phyloP scores from a whole-genome alignment of 2,329 filamentous ascomycete species.

The Pezicula neosporulosa region DNA sequence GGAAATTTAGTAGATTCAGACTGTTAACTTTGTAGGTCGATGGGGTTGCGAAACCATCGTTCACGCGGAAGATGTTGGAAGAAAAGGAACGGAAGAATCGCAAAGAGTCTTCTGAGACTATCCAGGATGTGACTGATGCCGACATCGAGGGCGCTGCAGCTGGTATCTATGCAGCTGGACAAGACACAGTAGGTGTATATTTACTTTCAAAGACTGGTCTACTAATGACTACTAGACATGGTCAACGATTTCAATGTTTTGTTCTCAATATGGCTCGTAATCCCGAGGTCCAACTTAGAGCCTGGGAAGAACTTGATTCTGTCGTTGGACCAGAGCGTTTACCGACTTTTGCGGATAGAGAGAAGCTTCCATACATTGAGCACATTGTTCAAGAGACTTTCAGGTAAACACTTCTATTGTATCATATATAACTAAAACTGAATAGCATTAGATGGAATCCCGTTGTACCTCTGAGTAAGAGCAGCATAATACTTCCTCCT shows the following conservation, averaged over 20 bases:
- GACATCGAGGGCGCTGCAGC: slow-evolving; percentile 43
- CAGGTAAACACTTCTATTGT: slow-evolving; percentile 24
- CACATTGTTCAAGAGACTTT: slow-evolving; percentile 40
- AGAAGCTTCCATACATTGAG: slow-evolving; percentile 38
- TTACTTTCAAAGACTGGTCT: slow-evolving; percentile 20
- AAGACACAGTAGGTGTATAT: slow-evolving; percentile 5
- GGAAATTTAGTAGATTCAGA: not conserved
- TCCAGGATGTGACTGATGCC: slow-evolving; percentile 2
- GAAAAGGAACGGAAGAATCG: slow-evolving; percentile 9
- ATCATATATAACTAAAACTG: not conserved
- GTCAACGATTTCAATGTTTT: slow-evolving; percentile 32
- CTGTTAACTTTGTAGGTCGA: not conserved
- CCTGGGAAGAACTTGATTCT: slow-evolving; percentile 40
- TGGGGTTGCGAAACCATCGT: slow-evolving; percentile 1
- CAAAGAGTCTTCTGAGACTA: slow-evolving; percentile 26
- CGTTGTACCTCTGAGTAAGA: slow-evolving; percentile 1
- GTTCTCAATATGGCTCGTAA: slow-evolving; percentile 38
- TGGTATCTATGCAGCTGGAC: slow-evolving; percentile 42
- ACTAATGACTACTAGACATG: slow-evolving; percentile 34
- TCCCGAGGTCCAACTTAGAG: slow-evolving; percentile 42
- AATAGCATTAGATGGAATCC: not conserved
- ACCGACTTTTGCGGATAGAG: slow-evolving; percentile 41
- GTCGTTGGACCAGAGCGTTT: slow-evolving; percentile 41
- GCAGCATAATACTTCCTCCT: not conserved
- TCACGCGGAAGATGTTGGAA: not conserved